phyloP scores from a whole-genome alignment of 148 eudicot genomes.

The Rhododendron henanense region DNA sequence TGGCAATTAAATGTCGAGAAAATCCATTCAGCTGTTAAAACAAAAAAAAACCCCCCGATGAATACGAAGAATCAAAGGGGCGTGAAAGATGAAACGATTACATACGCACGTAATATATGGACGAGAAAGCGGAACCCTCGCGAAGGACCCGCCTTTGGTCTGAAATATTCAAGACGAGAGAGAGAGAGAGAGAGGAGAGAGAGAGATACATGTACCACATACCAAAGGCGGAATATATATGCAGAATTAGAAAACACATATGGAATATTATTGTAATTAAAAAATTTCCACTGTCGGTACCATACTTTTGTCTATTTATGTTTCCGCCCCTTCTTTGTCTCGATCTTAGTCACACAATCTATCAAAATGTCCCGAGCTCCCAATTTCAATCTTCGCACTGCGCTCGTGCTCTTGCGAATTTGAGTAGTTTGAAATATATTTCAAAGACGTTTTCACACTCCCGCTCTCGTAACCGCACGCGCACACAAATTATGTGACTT shows the following conservation, averaged over 20 bases:
- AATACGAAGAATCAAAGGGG: not conserved
- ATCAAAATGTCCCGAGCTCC: too few species aligned
- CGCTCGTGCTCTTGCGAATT: too few species aligned
- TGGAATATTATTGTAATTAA: not conserved
- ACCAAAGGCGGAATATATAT: not conserved
- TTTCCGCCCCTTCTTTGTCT: not conserved
- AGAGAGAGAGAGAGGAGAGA: not conserved
- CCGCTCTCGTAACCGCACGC: not conserved
- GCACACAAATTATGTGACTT: not conserved
- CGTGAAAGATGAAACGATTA: not conserved
- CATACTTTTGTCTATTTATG: not conserved
- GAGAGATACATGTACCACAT: not conserved
- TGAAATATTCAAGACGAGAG: conserved; percentile 3
- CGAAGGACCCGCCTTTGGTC: conserved; percentile 12
- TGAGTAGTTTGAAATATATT: too few species aligned
- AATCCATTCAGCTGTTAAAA: not conserved
- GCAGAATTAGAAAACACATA: not conserved
- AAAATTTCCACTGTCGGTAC: not conserved
- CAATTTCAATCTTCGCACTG: too few species aligned
- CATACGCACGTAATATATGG: not conserved
- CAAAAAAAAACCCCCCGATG: not conserved
- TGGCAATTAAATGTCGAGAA: not conserved
- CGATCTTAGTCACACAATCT: not conserved
- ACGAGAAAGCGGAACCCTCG: conserved; percentile 14
- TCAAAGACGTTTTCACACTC: not conserved